phyloP scores from a whole-genome alignment of 179 eudicot species.

The Heliamphora pulchella region DNA sequence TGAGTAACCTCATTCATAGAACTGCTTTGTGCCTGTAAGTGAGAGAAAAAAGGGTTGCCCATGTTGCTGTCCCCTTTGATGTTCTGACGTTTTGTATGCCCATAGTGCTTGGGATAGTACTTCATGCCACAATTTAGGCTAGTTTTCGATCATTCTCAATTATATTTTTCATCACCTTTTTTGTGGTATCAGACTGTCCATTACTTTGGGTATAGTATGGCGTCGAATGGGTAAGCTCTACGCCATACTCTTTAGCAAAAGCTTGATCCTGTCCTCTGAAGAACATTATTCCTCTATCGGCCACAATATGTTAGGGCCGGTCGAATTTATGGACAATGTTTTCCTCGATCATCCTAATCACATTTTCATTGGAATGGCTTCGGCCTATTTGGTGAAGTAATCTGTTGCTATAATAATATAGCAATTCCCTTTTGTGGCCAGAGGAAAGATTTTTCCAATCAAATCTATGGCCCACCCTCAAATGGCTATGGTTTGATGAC shows the following conservation, averaged over 20 bases:
- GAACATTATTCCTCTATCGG: background rate
- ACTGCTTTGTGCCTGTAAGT: background rate
- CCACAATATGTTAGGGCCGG: background rate
- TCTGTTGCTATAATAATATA: background rate
- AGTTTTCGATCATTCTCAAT: background rate
- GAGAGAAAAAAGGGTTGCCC: background rate
- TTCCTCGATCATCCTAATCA: background rate
- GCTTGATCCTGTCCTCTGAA: background rate
- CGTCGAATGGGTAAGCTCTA: background rate
- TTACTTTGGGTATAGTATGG: background rate
- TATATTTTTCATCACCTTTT: background rate
- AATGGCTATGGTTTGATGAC: too few relatives aligned
- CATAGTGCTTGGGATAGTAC: background rate
- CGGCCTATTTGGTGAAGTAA: background rate
- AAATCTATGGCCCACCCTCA: too few relatives aligned
- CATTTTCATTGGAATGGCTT: background rate
- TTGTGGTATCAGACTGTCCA: background rate
- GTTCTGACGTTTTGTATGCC: background rate
- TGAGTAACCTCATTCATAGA: background rate
- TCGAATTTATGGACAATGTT: background rate
- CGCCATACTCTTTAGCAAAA: background rate
- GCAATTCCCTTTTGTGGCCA: too few relatives aligned
- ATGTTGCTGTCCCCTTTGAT: background rate
- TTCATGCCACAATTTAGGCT: background rate
- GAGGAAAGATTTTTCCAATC: too few relatives aligned